These are phyloP conservation scores for Cryptosporidium ryanae DNA, from an alignment of 169 alveolate species.

Conservation along the genomic window DNA sequence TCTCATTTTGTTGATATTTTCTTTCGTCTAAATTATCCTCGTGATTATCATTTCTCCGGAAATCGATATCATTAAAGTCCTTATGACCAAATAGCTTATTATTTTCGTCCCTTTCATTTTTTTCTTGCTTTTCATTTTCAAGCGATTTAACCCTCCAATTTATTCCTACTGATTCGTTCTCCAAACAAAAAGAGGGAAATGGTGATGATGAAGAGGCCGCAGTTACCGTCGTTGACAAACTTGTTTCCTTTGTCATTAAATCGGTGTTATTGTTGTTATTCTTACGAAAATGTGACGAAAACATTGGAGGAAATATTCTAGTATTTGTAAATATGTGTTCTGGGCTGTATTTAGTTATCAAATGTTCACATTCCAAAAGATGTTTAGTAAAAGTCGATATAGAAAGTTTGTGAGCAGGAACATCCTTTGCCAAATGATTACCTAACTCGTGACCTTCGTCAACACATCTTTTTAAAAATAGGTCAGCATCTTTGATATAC, in stretches of 20 bases:
- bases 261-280: too few species aligned
- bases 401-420: conserved; percentile 54
- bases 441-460: conserved; percentile 76
- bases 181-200: neutral
- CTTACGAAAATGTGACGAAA: neutral
- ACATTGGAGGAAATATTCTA: conserved; percentile 32
- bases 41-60: too few species aligned
- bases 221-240: too few species aligned
- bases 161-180: neutral
- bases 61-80: too few species aligned
- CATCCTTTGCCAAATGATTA: conserved; percentile 71
- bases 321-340: conserved; percentile 48
- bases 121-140: neutral
- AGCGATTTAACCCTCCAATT: too few species aligned
- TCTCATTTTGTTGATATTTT: too few species aligned
- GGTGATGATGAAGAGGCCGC: conserved; percentile 3
- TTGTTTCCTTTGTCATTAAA: too few species aligned
- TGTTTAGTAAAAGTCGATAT: conserved; percentile 44
- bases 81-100: too few species aligned
- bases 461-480: conserved; percentile 49
- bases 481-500: conserved; percentile 41
- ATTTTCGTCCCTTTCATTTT: neutral
- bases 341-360: conserved; percentile 45
- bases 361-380: conserved; percentile 64
- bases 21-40: too few species aligned